These are phyloP conservation scores for Nicotiana undulata DNA, from an alignment of 257 asterid genomes.

Conservation along the genomic window DNA sequence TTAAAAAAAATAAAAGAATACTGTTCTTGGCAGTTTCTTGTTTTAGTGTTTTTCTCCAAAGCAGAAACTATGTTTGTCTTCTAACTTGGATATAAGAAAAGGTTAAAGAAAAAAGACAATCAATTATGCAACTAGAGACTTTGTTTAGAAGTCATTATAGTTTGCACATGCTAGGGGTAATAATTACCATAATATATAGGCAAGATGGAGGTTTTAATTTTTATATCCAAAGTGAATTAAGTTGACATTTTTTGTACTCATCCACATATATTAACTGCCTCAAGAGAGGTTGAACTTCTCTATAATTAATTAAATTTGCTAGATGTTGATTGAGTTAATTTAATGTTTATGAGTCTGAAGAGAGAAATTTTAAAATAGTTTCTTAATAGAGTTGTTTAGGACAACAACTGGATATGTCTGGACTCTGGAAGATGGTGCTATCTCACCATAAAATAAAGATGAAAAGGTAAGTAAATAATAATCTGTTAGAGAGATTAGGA, in stretches of 20 bases:
- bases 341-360: background rate
- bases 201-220: constrained; percentile 19
- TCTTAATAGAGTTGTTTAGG: background rate
- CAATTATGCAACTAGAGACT: background rate
- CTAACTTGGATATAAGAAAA: background rate
- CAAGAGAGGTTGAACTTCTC: background rate
- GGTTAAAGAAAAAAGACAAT: background rate
- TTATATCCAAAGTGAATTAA: background rate
- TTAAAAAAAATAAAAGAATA: background rate
- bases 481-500: background rate
- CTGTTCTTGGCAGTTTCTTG: background rate
- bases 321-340: constrained; percentile 1
- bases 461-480: constrained; percentile 30
- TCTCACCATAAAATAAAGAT: constrained; percentile 11
- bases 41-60: background rate
- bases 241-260: background rate
- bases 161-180: constrained; percentile 2
- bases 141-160: background rate
- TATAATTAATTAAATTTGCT: background rate
- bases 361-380: background rate
- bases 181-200: constrained; percentile 3
- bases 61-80: background rate
- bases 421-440: constrained; percentile 22
- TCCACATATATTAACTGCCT: background rate
- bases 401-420: constrained; percentile 11